Evolutionary conservation across 2,329 filamentous ascomycete genomes (phyloP).

Genomic region (Tolypocladium sp.): DNA sequence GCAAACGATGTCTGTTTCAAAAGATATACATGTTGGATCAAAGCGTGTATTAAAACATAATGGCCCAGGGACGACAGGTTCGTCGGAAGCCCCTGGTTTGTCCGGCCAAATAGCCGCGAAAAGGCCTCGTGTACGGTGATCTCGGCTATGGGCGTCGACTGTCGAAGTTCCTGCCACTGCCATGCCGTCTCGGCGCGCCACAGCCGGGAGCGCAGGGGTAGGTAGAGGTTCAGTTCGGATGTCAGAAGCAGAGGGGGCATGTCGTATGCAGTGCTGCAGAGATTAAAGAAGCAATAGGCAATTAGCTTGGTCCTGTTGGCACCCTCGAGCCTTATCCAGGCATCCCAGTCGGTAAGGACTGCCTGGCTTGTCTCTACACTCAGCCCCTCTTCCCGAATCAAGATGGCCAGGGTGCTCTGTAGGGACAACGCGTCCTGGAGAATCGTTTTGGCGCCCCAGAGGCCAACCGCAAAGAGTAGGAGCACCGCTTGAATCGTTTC

Average conservation of each 20-base stretch:
- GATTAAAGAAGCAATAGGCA: constrained; percentile 53
- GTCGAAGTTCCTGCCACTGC: constrained; percentile 51
- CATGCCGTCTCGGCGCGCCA: constrained; percentile 49
- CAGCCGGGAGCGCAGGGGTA: constrained; percentile 45
- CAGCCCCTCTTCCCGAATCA: constrained; percentile 51
- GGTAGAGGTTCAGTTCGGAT: constrained; percentile 45
- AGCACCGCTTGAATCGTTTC: constrained; percentile 59
- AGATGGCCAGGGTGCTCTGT: constrained; percentile 47
- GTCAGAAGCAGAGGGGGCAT: constrained; percentile 49
- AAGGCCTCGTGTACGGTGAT: constrained; percentile 50
- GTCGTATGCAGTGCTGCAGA: constrained; percentile 54
- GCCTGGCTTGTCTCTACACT: constrained; percentile 37
- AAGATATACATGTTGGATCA: constrained; percentile 65
- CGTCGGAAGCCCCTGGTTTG: constrained; percentile 35
- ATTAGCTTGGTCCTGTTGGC: constrained; percentile 50
- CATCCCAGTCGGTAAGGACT: constrained; percentile 43
- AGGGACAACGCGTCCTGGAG: constrained; percentile 50
- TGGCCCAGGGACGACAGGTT: constrained; percentile 54
- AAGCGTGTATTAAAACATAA: constrained; percentile 62
- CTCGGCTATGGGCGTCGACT: constrained; percentile 39
- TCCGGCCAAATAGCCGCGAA: constrained; percentile 42
- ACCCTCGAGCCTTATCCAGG: constrained; percentile 49
- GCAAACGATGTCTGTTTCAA: constrained; percentile 53
- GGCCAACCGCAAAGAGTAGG: constrained; percentile 49
- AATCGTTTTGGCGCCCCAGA: constrained; percentile 53